Percentiles rank a stretch among this genome's conserved stretches.
Conservation (phyloP, 2,329 filamentous ascomycete genomes). For the Colletotrichum tropicicola region DNA sequence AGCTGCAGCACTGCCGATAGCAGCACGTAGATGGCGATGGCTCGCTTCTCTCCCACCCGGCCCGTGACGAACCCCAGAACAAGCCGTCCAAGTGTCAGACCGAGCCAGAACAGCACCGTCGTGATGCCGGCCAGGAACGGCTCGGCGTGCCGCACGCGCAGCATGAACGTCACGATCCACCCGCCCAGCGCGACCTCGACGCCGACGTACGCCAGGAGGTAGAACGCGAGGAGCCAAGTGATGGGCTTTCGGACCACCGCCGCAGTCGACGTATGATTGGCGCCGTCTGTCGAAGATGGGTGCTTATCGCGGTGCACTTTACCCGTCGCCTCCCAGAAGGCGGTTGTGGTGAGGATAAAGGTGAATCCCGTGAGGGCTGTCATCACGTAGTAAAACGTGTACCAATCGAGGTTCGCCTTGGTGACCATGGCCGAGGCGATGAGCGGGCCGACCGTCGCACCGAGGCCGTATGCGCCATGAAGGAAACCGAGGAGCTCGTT, state of each 20-base stretch:
- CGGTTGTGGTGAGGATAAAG: slow-evolving; percentile 55
- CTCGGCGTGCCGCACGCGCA: slow-evolving; percentile 74
- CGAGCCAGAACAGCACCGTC: slow-evolving; percentile 86
- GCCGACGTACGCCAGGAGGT: slow-evolving; percentile 82
- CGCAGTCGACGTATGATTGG: slow-evolving; percentile 53
- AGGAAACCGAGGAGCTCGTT: slow-evolving; percentile 80
- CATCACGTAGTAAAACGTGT: slow-evolving; percentile 81
- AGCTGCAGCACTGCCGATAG: slow-evolving; percentile 72
- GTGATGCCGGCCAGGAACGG: slow-evolving; percentile 79
- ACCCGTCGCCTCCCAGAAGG: slow-evolving; percentile 73
- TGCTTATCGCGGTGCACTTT: slow-evolving; percentile 59
- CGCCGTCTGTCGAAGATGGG: slow-evolving; percentile 40
- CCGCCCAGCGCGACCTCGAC: slow-evolving; percentile 78
- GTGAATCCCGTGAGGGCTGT: slow-evolving; percentile 67
- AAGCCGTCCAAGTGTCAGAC: slow-evolving; percentile 78
- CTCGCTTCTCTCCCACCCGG: slow-evolving; percentile 47
- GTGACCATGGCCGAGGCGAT: slow-evolving; percentile 79
- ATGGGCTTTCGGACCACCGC: slow-evolving; percentile 59
- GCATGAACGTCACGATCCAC: slow-evolving; percentile 90
- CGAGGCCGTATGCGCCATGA: slow-evolving; percentile 77
- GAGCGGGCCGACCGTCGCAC: slow-evolving; percentile 74
- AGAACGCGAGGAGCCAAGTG: slow-evolving; percentile 78
- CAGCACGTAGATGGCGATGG: slow-evolving; percentile 63
- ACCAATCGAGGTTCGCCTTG: slow-evolving; percentile 71
- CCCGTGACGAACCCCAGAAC: slow-evolving; percentile 81